These are phyloP conservation scores for Caloboletus firmus DNA, from an alignment of 1,284 basidiomycete species.

Conservation along the genomic window DNA sequence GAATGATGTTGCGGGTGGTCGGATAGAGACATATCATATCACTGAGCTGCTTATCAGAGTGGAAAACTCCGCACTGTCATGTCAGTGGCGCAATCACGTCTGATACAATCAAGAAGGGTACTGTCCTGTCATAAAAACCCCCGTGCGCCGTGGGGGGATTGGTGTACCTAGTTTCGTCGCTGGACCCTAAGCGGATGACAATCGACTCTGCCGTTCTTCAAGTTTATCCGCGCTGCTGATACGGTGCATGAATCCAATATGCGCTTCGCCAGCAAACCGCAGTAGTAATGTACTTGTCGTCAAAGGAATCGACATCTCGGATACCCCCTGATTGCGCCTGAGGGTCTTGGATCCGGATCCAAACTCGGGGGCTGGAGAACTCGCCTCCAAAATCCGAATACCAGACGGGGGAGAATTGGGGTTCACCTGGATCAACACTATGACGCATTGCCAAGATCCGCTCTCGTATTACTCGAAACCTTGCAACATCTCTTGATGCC, in stretches of 20 bases:
- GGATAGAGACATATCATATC: too few species aligned
- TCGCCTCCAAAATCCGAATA: background rate
- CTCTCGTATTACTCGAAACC: background rate
- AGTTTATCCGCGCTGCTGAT: background rate
- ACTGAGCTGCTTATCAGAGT: background rate
- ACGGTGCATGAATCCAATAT: background rate
- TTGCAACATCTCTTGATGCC: too few species aligned
- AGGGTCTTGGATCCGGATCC: background rate
- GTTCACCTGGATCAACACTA: background rate
- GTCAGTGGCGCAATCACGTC: background rate
- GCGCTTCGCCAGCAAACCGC: background rate
- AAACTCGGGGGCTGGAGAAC: background rate
- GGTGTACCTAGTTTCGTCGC: background rate
- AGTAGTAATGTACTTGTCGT: background rate
- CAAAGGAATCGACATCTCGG: background rate
- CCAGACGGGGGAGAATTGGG: background rate
- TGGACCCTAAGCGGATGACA: background rate
- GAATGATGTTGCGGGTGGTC: too few species aligned
- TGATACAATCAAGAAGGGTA: slow-evolving; percentile 1
- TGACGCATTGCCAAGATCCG: background rate
- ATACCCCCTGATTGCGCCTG: background rate
- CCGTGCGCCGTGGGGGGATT: background rate
- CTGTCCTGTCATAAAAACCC: background rate
- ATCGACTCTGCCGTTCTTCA: background rate
- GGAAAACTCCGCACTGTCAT: background rate